These are phyloP conservation scores for Gamarada debralockiae DNA, from an alignment of 495 filamentous ascomycete species.

Conservation along the genomic window DNA sequence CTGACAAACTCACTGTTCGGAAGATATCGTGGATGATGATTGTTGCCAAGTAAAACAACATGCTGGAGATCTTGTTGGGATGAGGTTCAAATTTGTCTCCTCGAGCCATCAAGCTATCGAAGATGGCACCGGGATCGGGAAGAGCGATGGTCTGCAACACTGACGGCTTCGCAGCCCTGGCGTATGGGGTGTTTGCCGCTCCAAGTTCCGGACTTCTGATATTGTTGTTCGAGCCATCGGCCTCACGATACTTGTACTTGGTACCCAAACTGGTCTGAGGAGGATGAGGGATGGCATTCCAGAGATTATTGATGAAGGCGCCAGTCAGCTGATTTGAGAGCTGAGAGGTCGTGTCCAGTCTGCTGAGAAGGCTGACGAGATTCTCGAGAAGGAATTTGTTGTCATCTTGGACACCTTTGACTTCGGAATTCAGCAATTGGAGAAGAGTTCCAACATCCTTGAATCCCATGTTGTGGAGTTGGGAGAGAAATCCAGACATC, in stretches of 20 bases:
- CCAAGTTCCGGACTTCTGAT: conserved; percentile 59
- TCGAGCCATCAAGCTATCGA: conserved; percentile 47
- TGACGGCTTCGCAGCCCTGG: conserved; percentile 64
- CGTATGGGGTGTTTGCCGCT: conserved; percentile 61
- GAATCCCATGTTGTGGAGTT: conserved; percentile 19
- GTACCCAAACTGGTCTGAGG: conserved; percentile 39
- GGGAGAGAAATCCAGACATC: conserved; percentile 6
- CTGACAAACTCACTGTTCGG: conserved; percentile 24
- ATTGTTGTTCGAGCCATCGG: conserved; percentile 69
- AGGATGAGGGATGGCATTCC: conserved; percentile 58
- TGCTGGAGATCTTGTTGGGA: conserved; percentile 65
- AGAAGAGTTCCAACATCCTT: conserved; percentile 30
- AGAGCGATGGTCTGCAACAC: conserved; percentile 58
- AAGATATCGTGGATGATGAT: conserved; percentile 81
- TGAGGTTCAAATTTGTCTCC: conserved; percentile 43
- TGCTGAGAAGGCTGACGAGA: conserved; percentile 32
- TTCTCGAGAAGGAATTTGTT: conserved; percentile 35
- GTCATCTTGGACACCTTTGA: conserved; percentile 32
- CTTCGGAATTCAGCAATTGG: conserved; percentile 27
- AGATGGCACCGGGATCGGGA: conserved; percentile 75
- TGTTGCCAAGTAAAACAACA: conserved; percentile 84
- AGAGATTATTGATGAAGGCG: conserved; percentile 66
- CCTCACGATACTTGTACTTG: conserved; percentile 57
- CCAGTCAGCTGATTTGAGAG: conserved; percentile 52
- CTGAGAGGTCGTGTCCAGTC: conserved; percentile 28